Evolutionary conservation across 345 rosid species (phyloP), one percentile per base, ranked within the genome.

Genomic region (Eucalyptus dawsonii): DNA sequence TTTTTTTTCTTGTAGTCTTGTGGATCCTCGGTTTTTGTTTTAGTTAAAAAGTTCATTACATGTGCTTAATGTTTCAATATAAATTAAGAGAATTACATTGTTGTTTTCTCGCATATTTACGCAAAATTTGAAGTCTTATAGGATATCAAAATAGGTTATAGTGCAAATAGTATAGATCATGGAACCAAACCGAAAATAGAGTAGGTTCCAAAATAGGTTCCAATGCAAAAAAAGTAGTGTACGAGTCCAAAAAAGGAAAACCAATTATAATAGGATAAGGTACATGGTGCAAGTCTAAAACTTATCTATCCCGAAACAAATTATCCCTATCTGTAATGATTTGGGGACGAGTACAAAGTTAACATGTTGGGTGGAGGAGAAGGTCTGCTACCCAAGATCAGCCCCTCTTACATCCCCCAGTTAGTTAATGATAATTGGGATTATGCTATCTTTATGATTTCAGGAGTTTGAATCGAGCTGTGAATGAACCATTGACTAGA

Each of bases 171-270:
- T 2, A 8, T 53, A 53, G 4, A 53, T 5, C 58, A 53, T 53
- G 2, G 5, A 53, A 53, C 1, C 0, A 0, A 0, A 53, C 1
- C 5, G 24, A 53, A 4, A 53, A 53, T 0, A 7, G 0, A 19
- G 11, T 53, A 53, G 58, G 58, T 53, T 53, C 25, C 58, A 53
- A 21, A 53, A 21, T 53, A 53, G 1, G 2, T 53, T 53, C 58
- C 5, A 53, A 0, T 53, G 24, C 24, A 53, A 53, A 53, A 0
- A 3, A 0, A 2, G 58, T 53, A 53, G 58, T 19, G 24, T 19
- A 53, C 1, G 1, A 0, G 1, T 53, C 24, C 0, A 53, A 53
- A 53, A 53, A 53, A 53, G 0, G 58, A 53, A 53, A 53, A 53
- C 1, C 2, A 0, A 0, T 53, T 53, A 53, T 21, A 53, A 53